Evolutionary conservation across 2,329 filamentous ascomycete species (phyloP).

Genomic region (Ophiostoma montium): DNA sequence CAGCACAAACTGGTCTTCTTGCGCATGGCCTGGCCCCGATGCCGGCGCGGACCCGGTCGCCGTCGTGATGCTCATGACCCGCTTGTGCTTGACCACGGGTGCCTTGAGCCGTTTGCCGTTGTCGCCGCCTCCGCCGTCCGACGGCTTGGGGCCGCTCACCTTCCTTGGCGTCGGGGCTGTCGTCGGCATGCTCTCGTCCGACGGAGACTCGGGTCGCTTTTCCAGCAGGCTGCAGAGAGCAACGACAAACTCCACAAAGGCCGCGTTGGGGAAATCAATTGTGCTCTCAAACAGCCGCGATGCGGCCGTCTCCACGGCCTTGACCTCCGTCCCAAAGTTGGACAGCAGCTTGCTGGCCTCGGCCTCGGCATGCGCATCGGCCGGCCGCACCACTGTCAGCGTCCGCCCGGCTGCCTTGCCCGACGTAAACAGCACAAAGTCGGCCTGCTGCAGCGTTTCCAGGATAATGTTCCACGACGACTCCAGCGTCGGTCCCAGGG

Average conservation of each 20-base stretch:
- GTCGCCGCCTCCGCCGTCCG: conserved; percentile 2
- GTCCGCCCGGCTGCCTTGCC: conserved; percentile 40
- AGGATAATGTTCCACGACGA: conserved; percentile 82
- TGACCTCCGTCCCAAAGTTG: conserved; percentile 67
- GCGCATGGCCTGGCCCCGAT: conserved; percentile 15
- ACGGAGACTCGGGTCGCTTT: conserved; percentile 17
- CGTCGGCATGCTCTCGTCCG: neutral
- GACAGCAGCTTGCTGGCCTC: conserved; percentile 38
- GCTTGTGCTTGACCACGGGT: conserved; percentile 23
- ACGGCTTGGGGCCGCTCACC: neutral
- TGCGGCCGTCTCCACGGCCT: conserved; percentile 78
- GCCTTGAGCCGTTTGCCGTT: conserved; percentile 19
- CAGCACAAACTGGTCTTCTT: conserved; percentile 53
- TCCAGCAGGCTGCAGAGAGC: conserved; percentile 62
- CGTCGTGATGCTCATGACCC: conserved; percentile 33
- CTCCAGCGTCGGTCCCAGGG: conserved; percentile 74
- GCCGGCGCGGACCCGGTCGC: conserved; percentile 33
- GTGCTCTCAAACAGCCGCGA: conserved; percentile 83
- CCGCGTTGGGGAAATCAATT: conserved; percentile 69
- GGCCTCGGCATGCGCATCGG: conserved; percentile 35
- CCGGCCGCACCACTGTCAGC: conserved; percentile 30
- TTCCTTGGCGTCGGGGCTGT: neutral
- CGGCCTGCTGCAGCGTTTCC: conserved; percentile 83
- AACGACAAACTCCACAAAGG: conserved; percentile 64
- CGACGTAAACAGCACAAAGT: conserved; percentile 63